Evolutionary conservation across 2,329 filamentous ascomycete species (phyloP), one percentile per base, ranked within the genome.

Genomic region (Metarhizium guizhouense): DNA sequence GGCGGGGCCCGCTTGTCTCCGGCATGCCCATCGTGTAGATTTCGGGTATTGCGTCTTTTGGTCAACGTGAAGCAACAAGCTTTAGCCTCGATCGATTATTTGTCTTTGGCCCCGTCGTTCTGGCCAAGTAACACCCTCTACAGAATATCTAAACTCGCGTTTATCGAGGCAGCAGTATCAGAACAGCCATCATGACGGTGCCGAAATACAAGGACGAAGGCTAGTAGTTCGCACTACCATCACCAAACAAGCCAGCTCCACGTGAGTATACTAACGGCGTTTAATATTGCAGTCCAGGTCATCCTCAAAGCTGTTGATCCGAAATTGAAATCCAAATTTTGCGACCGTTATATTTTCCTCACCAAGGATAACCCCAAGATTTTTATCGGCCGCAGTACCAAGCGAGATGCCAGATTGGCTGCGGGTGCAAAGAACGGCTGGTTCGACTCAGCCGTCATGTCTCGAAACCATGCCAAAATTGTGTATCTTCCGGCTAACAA

Each of bases 401-500:
- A 72, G 63, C 63, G 72, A 56, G 66, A 71, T 61, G 20, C 60
- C 52, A 54, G 50, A 3, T 63, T 71, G 8, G 61, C 60, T 66
- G 74, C 61, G 65, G 70, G 58, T 42, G 59, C 62, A 5, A 68
- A 79, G 60, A 90, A 90, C 67, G 82, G 76, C 16, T 88, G 77
- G 76, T 86, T 89, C 57, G 81, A 88, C 60, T 86, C 82, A 56
- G 82, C 86, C 0, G 86, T 90, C 40, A 86, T 90, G 75, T 89
- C 86, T 29, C 77, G 87, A 48, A 67, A 81, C 11, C 87, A 90
- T 69, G 87, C 86, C 16, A 69, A 79, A 47, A 64, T 86, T 4
- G 60, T 64, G 16, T 72, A 78, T 4, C 70, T 79, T 51, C 62
- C 73, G 10, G 66, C 74, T 2, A 62, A 67, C 6, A 72, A 76